phyloP scores from a whole-genome alignment of 1,284 basidiomycete species.

The Rhodotorula sp. region DNA sequence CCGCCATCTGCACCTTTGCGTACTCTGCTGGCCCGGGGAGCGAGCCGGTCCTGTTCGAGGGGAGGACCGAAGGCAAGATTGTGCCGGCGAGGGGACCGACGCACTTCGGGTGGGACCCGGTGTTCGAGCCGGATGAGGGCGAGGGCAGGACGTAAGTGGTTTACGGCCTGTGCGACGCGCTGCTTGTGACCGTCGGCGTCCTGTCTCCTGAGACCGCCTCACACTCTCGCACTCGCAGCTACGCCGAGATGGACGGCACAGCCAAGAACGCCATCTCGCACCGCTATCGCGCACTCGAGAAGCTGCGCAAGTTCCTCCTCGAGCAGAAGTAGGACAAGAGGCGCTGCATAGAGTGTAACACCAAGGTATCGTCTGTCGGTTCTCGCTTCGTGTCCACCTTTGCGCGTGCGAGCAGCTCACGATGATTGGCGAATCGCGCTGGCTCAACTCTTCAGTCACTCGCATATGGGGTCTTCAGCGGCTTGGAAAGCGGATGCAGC shows the following conservation, averaged over 20 bases:
- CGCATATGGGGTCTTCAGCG: no score
- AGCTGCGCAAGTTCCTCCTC: constrained; percentile 69
- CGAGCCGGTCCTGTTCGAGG: constrained; percentile 86
- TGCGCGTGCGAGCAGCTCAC: neutral
- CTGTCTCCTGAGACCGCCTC: neutral
- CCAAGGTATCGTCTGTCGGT: no score
- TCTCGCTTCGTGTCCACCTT: no score
- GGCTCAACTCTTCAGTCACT: no score
- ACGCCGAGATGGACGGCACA: constrained; percentile 86
- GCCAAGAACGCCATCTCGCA: constrained; percentile 90
- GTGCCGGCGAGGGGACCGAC: constrained; percentile 77
- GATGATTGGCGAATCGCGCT: no score
- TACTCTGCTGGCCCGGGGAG: constrained; percentile 76
- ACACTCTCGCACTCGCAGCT: constrained; percentile 57
- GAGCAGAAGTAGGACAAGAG: constrained; percentile 17
- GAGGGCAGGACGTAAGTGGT: constrained; percentile 68
- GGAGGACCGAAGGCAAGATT: constrained; percentile 80
- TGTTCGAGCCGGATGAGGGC: constrained; percentile 73
- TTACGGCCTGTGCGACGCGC: neutral
- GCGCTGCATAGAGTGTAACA: neutral
- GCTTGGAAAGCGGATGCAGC: no score
- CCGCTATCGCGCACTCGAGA: constrained; percentile 80
- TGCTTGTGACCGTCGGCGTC: neutral
- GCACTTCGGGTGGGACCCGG: constrained; percentile 71
- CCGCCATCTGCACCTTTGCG: constrained; percentile 93